A percentile compares a stretch with the other conserved stretches of the same genome.
Conservation (phyloP, 1,284 basidiomycete species). For the Apiotrichum porosum region DNA sequence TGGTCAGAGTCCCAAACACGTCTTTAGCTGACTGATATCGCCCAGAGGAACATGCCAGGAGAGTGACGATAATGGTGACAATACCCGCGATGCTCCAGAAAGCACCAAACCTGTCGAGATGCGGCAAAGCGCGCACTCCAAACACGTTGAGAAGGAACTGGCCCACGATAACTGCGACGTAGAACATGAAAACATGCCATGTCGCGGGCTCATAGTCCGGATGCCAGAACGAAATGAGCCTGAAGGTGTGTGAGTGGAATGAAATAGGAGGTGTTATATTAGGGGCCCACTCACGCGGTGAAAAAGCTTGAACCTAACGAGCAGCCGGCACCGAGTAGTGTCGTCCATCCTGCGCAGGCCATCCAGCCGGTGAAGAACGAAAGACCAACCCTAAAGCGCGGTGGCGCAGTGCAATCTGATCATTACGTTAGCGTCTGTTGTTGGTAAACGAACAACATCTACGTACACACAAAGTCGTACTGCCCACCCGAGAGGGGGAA, state of each 20-base stretch:
- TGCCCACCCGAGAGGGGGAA: conserved; percentile 31
- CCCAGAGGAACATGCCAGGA: conserved; percentile 19
- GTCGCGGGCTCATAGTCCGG: conserved; percentile 3
- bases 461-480: too few relatives aligned
- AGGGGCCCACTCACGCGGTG: too few relatives aligned
- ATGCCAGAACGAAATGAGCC: conserved; percentile 14
- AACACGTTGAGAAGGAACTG: conserved; percentile 14
- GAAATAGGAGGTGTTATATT: too few relatives aligned
- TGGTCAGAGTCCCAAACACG: conserved; percentile 41
- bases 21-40: conserved; percentile 39
- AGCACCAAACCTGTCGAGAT: conserved; percentile 24
- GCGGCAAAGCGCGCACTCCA: conserved; percentile 10
- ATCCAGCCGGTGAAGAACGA: conserved; percentile 15
- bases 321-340: conserved; percentile 38
- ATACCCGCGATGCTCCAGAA: conserved; percentile 38
- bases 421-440: conserved; percentile 11
- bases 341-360: conserved; percentile 41
- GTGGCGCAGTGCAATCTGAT: conserved; percentile 5
- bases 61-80: conserved; percentile 37
- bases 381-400: conserved; percentile 1
- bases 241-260: too few relatives aligned
- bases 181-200: conserved; percentile 16
- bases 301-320: conserved; percentile 38
- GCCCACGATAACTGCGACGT: conserved; percentile 2
- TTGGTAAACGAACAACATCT: too few relatives aligned